These are phyloP conservation scores for Beauveria pseudobassiana DNA, from an alignment of 2,329 filamentous ascomycete species.

Conservation along the genomic window DNA sequence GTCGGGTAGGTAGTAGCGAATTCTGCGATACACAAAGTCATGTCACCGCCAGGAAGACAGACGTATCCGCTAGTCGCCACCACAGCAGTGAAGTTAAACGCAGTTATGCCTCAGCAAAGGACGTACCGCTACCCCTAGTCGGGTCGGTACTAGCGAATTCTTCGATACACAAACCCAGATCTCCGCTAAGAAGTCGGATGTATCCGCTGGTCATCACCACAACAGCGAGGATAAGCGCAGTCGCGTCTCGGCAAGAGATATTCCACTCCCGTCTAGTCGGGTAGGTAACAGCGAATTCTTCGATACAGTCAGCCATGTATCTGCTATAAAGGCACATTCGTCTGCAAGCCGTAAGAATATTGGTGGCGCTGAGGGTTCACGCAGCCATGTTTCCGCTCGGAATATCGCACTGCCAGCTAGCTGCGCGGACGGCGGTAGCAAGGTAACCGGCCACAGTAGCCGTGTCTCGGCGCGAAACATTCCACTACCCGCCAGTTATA, in stretches of 20 bases:
- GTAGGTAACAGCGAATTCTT: conserved; percentile 2
- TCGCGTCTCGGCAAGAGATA: conserved; percentile 18
- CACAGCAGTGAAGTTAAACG: neutral
- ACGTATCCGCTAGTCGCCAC: neutral
- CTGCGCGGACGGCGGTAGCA: conserved; percentile 31
- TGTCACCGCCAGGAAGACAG: neutral
- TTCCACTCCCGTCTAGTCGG: conserved; percentile 1
- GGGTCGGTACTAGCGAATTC: neutral
- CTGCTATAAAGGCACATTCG: neutral
- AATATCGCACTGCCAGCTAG: conserved; percentile 35
- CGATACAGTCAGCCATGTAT: conserved; percentile 8
- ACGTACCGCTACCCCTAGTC: neutral
- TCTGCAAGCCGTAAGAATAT: neutral
- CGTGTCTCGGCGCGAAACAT: conserved; percentile 7
- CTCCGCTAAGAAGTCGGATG: neutral
- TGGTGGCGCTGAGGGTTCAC: neutral
- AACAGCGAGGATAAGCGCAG: conserved; percentile 12
- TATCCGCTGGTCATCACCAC: neutral
- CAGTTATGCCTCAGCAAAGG: conserved; percentile 19
- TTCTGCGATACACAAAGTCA: neutral
- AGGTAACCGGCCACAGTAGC: conserved; percentile 37
- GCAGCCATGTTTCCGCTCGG: conserved; percentile 24
- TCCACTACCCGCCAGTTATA: conserved; percentile 2
- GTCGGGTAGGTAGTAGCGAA: neutral
- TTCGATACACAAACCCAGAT: neutral